Percentiles rank a stretch among this genome's conserved stretches.
These are phyloP conservation scores for Aspergillus latus DNA, from an alignment of 2,329 filamentous ascomycete species.

Conservation along the genomic window DNA sequence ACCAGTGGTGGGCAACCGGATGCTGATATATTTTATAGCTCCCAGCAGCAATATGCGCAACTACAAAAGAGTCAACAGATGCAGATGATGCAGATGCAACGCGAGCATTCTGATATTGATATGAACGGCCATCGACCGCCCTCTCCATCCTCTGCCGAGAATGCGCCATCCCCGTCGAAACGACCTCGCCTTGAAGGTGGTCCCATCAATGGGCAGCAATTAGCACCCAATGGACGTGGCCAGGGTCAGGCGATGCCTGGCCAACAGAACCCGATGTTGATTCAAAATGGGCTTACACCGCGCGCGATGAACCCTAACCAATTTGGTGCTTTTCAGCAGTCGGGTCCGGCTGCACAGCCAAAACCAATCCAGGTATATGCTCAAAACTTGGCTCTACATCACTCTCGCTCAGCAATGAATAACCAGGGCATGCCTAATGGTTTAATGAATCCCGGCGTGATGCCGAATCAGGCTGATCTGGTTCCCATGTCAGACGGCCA, in stretches of 20 bases:
- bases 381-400: slow-evolving; percentile 78
- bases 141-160: slow-evolving; percentile 80
- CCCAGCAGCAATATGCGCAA: slow-evolving; percentile 68
- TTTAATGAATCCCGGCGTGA: slow-evolving; percentile 62
- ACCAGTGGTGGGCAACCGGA: slow-evolving; percentile 2
- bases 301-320: slow-evolving; percentile 71
- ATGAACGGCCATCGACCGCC: slow-evolving; percentile 76
- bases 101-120: slow-evolving; percentile 84
- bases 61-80: slow-evolving; percentile 59
- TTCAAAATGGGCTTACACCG: slow-evolving; percentile 71
- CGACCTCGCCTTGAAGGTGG: slow-evolving; percentile 76
- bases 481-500: slow-evolving; percentile 69
- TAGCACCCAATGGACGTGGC: slow-evolving; percentile 72
- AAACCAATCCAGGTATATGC: slow-evolving; percentile 88
- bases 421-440: slow-evolving; percentile 77
- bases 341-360: slow-evolving; percentile 62
- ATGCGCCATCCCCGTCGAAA: slow-evolving; percentile 90
- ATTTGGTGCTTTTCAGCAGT: slow-evolving; percentile 65
- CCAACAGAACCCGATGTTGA: slow-evolving; percentile 58
- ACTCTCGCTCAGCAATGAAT: slow-evolving; percentile 72
- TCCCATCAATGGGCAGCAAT: slow-evolving; percentile 71
- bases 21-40: slow-evolving; percentile 43
- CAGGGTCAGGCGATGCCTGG: slow-evolving; percentile 70
- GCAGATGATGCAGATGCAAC: slow-evolving; percentile 76
- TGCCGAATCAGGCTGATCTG: slow-evolving; percentile 79